Base-by-base conservation (phyloP, 2,329 filamentous ascomycete genomes). In the Aotearoamyces nothofagi region DNA sequence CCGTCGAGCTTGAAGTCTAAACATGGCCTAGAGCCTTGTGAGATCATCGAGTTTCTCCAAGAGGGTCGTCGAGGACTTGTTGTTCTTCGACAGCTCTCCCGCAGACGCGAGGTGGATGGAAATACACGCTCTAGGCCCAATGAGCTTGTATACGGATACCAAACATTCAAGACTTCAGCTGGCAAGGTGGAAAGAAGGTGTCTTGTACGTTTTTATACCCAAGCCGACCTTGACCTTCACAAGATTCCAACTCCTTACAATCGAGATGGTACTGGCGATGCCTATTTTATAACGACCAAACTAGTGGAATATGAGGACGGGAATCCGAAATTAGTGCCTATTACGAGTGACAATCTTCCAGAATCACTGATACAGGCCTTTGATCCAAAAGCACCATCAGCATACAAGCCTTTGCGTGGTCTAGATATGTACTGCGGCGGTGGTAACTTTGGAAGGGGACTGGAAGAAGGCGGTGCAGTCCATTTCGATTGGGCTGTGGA, bases 341-440 rank as follows among this genome's bases (percentile, higher is more conserved):
- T 69, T 0, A 27, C 42, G 5, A 26, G 26, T 10, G 28, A 30
- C 1, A 23, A 45, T 1, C 44, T 48, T 13, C 58, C 55, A 0
- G 19, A 30, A 4, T 43, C 41, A 4, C 37, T 77, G 3, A 57
- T 53, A 0, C 64, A 78, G 48, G 72, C 71, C 0, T 67, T 68
- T 23, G 54, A 74, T 36, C 64, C 68, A 0, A 27, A 31, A 0
- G 38, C 35, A 1, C 17, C 34, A 4, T 32, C 39, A 4, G 33
- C 27, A 22, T 46, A 32, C 34, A 35, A 44, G 11, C 59, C 58
- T 33, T 55, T 80, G 6, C 56, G 55, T 4, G 77, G 74, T 0
- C 52, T 87, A 3, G 78, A 83, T 37, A 54, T 90, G 0, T 92
- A 82, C 42, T 82, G 76, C 39, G 82, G 82, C 1, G 75, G 77